A percentile compares a stretch with the other conserved stretches of the same genome.
Evolutionary conservation across 257 asterid species (phyloP).

Genomic region (Penstemon newberryi): DNA sequence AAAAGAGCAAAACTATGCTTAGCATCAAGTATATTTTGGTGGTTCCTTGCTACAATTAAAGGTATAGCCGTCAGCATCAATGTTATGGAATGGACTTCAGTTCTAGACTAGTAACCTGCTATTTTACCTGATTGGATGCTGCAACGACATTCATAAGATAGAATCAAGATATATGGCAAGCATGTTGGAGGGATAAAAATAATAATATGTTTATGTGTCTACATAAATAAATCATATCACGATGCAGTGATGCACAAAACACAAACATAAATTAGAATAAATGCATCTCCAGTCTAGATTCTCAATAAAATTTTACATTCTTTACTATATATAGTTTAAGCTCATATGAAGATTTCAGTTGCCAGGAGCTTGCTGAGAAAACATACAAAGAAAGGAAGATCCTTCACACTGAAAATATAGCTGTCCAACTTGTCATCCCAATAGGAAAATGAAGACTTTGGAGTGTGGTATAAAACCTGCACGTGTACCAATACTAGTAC

Average conservation of each 20-base stretch:
- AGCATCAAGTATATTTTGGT: not conserved
- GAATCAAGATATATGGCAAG: conserved; percentile 5
- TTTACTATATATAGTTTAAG: conserved; percentile 15
- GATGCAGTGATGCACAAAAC: conserved; percentile 14
- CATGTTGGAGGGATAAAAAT: not conserved
- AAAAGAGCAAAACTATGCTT: conserved; percentile 12
- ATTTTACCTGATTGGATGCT: not conserved
- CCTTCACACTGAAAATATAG: conserved; percentile 70
- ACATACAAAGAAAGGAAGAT: conserved; percentile 96
- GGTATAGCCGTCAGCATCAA: not conserved
- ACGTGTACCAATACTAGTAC: conserved; percentile 18
- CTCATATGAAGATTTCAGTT: conserved; percentile 10
- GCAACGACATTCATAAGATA: conserved; percentile 16
- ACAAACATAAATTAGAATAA: conserved; percentile 6
- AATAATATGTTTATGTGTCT: conserved; percentile 1
- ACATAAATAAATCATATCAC: not conserved
- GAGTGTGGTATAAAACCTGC: conserved; percentile 95
- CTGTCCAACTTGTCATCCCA: conserved; percentile 70
- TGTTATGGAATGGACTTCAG: not conserved
- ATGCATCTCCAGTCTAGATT: conserved; percentile 7
- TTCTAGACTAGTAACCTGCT: not conserved
- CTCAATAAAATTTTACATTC: not conserved
- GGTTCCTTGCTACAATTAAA: not conserved
- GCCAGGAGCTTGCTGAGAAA: conserved; percentile 29
- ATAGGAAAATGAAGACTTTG: conserved; percentile 78